Percentiles rank a stretch among this genome's conserved stretches.
Conservation (phyloP, 495 filamentous ascomycete genomes). For the Aspergillus sclerotioniger region DNA sequence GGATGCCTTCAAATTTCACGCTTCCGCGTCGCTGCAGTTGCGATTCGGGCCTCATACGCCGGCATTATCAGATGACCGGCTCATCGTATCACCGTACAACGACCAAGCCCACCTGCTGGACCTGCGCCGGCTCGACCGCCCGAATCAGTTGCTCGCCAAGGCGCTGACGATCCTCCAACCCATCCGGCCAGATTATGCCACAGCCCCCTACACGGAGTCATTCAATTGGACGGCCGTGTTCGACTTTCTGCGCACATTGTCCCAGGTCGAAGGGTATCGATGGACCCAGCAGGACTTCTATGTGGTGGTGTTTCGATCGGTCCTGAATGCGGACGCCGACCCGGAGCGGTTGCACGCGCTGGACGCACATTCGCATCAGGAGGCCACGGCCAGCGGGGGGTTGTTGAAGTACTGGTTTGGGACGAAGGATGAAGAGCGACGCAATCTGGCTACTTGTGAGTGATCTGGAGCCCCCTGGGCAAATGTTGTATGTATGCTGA, state of each 20-base stretch:
- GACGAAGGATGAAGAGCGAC: conserved; percentile 56
- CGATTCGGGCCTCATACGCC: conserved; percentile 14
- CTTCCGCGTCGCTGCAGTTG: conserved; percentile 35
- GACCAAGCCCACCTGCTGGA: conserved; percentile 67
- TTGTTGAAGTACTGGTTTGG: conserved; percentile 91
- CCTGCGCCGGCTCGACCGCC: conserved; percentile 57
- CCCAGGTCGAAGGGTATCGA: conserved; percentile 40
- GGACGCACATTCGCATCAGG: conserved; percentile 72
- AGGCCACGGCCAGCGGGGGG: conserved; percentile 76
- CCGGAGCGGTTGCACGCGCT: conserved; percentile 60
- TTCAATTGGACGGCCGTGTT: conserved; percentile 78
- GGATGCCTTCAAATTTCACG: conserved; percentile 35
- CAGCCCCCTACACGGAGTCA: conserved; percentile 65
- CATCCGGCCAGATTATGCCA: conserved; percentile 69
- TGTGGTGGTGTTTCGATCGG: conserved; percentile 77
- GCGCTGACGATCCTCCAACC: conserved; percentile 63
- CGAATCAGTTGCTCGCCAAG: conserved; percentile 66
- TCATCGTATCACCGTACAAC: conserved; percentile 75
- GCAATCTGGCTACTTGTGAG: conserved; percentile 73
- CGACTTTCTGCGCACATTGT: conserved; percentile 42
- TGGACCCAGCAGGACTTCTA: conserved; percentile 73
- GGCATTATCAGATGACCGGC: conserved; percentile 23
- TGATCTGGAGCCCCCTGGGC: not conserved
- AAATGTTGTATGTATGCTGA: conserved; percentile 5
- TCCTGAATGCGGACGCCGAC: conserved; percentile 59